Evolutionary conservation across 2,329 filamentous ascomycete genomes (phyloP), one percentile per base, ranked within the genome.

Genomic region (Ophiostoma sp.): DNA sequence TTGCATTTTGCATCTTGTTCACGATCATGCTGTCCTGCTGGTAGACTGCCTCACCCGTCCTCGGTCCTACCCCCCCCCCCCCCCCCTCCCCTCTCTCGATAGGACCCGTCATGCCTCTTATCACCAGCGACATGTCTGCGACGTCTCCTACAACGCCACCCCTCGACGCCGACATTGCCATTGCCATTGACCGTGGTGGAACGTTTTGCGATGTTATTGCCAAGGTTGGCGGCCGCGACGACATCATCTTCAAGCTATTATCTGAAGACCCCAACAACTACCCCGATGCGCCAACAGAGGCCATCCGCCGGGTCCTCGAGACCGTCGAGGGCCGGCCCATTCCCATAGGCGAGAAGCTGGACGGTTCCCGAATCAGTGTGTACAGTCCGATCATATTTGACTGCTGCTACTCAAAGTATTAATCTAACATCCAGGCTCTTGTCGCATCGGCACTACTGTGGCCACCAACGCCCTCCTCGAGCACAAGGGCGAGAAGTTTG

Each of bases 381-480:
- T 36, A 20, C 13, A 48, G 6, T 20, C 17, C 17, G 17, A 48
- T 11, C 11, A n/a, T 1, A 48, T 6, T 20, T 48, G 17, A 15
- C 5, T 20, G 5, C 17, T 20, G 7, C 3, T 48, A 20, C 7
- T n/a, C 44, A 20, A 20, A 27, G 11, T 57, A 31, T 15, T 4
- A 36, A 36, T 10, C 23, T 64, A 23, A 39, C 60, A 10, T 17
- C n/a, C n/a, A 68, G 67, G 35, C 39, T 66, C 31, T 20, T 52
- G 41, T 41, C 90, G 94, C 65, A 97, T 97, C 93, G 94, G 94
- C 52, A 97, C 94, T 1, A 97, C 94, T 0, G 93, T 97, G 10
- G 94, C 94, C 10, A 97, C 94, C 0, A 97, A 97, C 78, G 94
- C 94, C 0, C 80, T 97, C 70, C 84, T 97, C 1, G 93, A 97